Conservation (phyloP, 2,329 filamentous ascomycete genomes). For the Capronia americana region DNA sequence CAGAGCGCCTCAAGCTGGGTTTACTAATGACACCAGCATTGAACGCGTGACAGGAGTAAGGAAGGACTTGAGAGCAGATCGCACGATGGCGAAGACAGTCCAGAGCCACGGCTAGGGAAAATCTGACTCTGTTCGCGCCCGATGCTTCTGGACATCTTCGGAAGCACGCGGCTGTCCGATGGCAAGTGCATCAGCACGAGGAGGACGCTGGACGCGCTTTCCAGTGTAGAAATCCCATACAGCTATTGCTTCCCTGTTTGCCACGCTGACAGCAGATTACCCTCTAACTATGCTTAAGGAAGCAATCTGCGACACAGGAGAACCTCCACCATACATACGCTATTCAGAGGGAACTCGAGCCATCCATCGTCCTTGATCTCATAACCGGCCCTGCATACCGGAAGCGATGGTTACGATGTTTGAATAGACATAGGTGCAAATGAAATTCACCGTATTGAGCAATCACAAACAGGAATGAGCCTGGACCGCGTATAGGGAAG, state of each 20-base stretch:
- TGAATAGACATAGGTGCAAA: background rate
- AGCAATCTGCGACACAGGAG: background rate
- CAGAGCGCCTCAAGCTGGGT: background rate
- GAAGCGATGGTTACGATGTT: background rate
- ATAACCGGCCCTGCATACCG: background rate
- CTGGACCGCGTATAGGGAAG: background rate
- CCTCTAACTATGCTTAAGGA: background rate
- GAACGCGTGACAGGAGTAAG: background rate
- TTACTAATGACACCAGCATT: background rate
- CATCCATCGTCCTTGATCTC: background rate
- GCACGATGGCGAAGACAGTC: background rate
- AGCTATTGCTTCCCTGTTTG: background rate
- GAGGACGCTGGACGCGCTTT: background rate
- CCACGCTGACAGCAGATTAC: slow-evolving; percentile 20
- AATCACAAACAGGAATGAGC: background rate
- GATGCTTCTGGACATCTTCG: slow-evolving; percentile 1
- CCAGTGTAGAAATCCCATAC: background rate
- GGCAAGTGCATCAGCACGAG: slow-evolving; percentile 11
- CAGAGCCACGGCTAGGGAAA: background rate
- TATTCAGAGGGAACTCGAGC: background rate
- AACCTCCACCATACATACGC: background rate
- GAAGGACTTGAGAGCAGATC: background rate
- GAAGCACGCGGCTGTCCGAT: slow-evolving; percentile 9
- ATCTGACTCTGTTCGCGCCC: background rate
- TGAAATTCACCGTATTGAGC: background rate